Conservation (phyloP, 495 filamentous ascomycete species). For the Penicillium bovifimosum region DNA sequence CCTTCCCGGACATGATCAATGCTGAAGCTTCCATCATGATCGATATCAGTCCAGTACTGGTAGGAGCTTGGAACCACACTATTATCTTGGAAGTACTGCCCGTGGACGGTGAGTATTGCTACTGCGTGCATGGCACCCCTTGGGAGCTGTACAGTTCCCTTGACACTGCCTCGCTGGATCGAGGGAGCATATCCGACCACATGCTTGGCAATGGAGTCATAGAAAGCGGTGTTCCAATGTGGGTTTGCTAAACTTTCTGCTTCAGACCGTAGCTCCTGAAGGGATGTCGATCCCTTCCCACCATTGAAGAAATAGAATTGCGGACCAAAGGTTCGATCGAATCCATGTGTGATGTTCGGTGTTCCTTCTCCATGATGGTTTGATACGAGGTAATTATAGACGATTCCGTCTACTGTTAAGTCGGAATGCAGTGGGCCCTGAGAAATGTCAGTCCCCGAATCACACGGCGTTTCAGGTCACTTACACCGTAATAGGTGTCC, state of each 20-base stretch:
- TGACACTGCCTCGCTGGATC: constrained; percentile 34
- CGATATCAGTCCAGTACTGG: constrained; percentile 54
- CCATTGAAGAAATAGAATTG: constrained; percentile 56
- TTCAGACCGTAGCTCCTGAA: constrained; percentile 42
- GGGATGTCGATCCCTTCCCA: constrained; percentile 33
- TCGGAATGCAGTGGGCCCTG: constrained; percentile 51
- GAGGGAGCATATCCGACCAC: constrained; percentile 49
- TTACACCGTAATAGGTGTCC: constrained; percentile 52
- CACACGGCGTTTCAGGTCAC: neutral
- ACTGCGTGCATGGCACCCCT: constrained; percentile 38
- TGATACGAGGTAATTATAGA: constrained; percentile 49
- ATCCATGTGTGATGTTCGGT: constrained; percentile 54
- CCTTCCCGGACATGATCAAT: constrained; percentile 47
- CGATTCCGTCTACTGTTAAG: constrained; percentile 52
- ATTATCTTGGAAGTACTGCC: constrained; percentile 54
- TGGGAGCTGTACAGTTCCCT: constrained; percentile 43
- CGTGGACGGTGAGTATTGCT: constrained; percentile 47
- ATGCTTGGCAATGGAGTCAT: constrained; percentile 51
- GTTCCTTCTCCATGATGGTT: constrained; percentile 53
- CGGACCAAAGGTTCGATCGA: constrained; percentile 53
- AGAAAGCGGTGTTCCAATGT: constrained; percentile 49
- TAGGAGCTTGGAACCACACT: constrained; percentile 41
- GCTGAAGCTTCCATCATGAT: constrained; percentile 35
- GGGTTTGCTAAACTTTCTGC: constrained; percentile 42
- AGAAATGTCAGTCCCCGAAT: constrained; percentile 3